These are phyloP conservation scores for Backusella circina DNA, from an alignment of 192 early-diverging fungal genomes.

Conservation along the genomic window DNA sequence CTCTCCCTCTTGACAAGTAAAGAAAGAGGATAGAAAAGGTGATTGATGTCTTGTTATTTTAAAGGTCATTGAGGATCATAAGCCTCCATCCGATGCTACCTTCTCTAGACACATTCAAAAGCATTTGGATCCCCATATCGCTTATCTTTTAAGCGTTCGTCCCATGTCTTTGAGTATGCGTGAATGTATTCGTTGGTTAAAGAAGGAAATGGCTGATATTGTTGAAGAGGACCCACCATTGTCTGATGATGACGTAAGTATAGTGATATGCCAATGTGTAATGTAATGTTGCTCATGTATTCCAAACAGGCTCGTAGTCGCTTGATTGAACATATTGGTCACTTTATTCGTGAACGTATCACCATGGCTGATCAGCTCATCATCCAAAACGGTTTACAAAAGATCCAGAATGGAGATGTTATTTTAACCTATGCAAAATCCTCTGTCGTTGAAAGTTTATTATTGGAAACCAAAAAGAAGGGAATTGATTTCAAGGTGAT, in stretches of 20 bases:
- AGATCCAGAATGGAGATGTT: conserved; percentile 86
- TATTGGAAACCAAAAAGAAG: conserved; percentile 68
- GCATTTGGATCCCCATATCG: conserved; percentile 87
- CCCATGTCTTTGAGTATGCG: conserved; percentile 93
- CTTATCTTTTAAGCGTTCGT: conserved; percentile 79
- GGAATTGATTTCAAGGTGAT: conserved; percentile 89
- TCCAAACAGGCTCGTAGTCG: conserved; percentile 56
- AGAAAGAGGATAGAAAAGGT: background rate
- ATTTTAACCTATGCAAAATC: conserved; percentile 92
- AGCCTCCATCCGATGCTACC: conserved; percentile 75
- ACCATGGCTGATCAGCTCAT: conserved; percentile 77
- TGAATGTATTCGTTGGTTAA: conserved; percentile 86
- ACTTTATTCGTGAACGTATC: conserved; percentile 92
- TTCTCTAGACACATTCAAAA: conserved; percentile 78
- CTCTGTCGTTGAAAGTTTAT: conserved; percentile 77
- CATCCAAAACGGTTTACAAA: conserved; percentile 73
- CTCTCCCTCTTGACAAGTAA: background rate
- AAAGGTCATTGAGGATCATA: conserved; percentile 85
- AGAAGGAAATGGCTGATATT: conserved; percentile 83
- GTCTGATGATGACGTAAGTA: conserved; percentile 81
- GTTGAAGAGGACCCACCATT: conserved; percentile 69
- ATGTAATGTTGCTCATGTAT: background rate
- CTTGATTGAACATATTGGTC: conserved; percentile 72
- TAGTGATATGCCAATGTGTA: background rate
- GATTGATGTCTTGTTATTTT: background rate